Evolutionary conservation across 2,329 filamentous ascomycete genomes (phyloP).

Genomic region (Talaromyces islandicus): DNA sequence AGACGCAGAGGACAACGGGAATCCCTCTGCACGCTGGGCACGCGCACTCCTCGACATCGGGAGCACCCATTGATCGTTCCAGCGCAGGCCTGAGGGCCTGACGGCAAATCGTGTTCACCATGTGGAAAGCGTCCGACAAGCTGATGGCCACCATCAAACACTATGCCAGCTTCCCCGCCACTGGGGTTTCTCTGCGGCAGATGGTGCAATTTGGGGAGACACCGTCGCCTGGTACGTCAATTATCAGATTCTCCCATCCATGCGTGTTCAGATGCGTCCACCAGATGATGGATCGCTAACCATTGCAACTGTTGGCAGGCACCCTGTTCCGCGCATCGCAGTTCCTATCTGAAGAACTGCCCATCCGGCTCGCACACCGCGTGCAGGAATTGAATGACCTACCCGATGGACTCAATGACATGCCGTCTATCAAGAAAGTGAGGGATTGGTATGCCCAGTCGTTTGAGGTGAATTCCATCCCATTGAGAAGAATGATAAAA

Average conservation of each 20-base stretch:
- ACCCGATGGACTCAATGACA: constrained; percentile 92
- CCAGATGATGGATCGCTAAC: background rate
- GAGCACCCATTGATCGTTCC: background rate
- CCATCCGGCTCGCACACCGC: constrained; percentile 91
- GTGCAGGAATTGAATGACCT: constrained; percentile 90
- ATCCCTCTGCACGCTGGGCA: background rate
- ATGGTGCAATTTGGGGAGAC: constrained; percentile 99
- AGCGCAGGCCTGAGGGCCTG: constrained; percentile 7
- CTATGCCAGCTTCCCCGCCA: constrained; percentile 95
- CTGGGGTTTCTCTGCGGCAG: constrained; percentile 90
- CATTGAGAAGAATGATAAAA: constrained; percentile 15
- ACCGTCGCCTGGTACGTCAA: constrained; percentile 70
- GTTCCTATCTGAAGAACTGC: constrained; percentile 96
- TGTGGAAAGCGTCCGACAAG: constrained; percentile 89
- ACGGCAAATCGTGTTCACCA: constrained; percentile 34
- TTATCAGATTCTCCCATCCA: too few relatives aligned
- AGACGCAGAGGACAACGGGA: background rate
- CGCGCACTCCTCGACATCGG: background rate
- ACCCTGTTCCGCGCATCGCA: constrained; percentile 96
- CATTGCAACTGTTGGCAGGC: constrained; percentile 51
- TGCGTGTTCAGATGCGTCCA: background rate
- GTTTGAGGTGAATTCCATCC: constrained; percentile 66
- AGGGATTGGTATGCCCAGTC: constrained; percentile 99
- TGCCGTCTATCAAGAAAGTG: constrained; percentile 93
- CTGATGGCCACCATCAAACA: constrained; percentile 97